Conservation (phyloP, 1,139 yeast species). For the Candida glucosophila region DNA sequence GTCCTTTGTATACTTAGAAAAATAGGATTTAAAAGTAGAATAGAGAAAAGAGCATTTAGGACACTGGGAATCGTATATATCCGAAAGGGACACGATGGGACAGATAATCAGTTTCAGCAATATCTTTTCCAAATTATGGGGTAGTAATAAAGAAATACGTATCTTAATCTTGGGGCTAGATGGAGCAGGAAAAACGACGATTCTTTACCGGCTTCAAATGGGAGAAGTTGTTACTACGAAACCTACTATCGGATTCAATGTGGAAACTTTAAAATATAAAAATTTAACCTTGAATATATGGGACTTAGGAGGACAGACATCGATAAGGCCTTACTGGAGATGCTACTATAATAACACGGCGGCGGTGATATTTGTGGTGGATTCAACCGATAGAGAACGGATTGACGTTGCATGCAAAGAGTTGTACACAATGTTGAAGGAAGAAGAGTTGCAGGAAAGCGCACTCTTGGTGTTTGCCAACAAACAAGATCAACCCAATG, state of each 20-base stretch:
- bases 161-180: slow-evolving; percentile 88
- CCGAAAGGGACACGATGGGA: slow-evolving; percentile 66
- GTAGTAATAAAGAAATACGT: slow-evolving; percentile 81
- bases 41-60: too few relatives aligned
- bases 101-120: slow-evolving; percentile 68
- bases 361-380: slow-evolving; percentile 93
- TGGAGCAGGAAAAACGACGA: slow-evolving; percentile 98
- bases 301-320: slow-evolving; percentile 97
- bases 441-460: slow-evolving; percentile 84
- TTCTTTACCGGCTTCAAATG: slow-evolving; percentile 80
- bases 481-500: slow-evolving; percentile 95
- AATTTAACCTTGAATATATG: slow-evolving; percentile 80
- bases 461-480: slow-evolving; percentile 93
- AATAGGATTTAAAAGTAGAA: too few relatives aligned
- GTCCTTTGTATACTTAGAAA: too few relatives aligned
- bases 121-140: slow-evolving; percentile 83
- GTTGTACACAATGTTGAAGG: slow-evolving; percentile 82
- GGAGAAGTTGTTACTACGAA: slow-evolving; percentile 94
- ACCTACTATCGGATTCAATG: slow-evolving; percentile 96
- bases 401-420: slow-evolving; percentile 83
- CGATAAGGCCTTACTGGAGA: slow-evolving; percentile 96
- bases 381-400: slow-evolving; percentile 92
- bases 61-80: too few relatives aligned
- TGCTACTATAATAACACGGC: slow-evolving; percentile 95
- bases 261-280: slow-evolving; percentile 84